Evolutionary conservation across 2,329 filamentous ascomycete genomes (phyloP).

Genomic region (Periconia macrospinosa): DNA sequence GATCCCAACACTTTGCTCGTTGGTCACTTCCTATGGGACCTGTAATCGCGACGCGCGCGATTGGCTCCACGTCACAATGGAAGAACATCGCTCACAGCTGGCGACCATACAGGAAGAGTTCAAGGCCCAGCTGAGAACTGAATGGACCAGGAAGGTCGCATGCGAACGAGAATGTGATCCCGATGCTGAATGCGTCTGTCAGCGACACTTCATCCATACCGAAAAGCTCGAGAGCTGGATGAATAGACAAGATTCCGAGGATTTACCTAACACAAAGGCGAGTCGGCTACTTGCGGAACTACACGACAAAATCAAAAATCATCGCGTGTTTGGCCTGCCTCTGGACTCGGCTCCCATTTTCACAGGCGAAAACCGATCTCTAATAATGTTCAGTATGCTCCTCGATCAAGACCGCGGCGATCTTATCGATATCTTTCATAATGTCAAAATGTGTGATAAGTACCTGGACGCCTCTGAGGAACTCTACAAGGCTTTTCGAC

Average conservation of each 20-base stretch:
- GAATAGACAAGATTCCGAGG: not conserved
- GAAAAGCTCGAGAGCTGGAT: no score
- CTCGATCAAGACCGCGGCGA: slow-evolving; percentile 16
- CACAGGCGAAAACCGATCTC: not conserved
- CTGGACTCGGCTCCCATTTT: not conserved
- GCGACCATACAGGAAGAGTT: no score
- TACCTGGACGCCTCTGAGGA: no score
- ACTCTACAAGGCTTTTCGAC: no score
- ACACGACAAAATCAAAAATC: not conserved
- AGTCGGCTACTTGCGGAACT: not conserved
- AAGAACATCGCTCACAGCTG: no score
- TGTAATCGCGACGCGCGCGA: no score
- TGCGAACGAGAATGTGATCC: not conserved
- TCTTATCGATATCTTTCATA: slow-evolving; percentile 17
- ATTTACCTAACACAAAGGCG: not conserved
- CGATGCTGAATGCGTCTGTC: not conserved
- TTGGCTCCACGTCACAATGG: no score
- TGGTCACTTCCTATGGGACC: no score
- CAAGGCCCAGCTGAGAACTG: no score
- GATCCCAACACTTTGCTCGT: no score
- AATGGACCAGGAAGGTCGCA: not conserved
- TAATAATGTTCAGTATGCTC: slow-evolving; percentile 28
- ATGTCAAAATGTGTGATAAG: slow-evolving; percentile 1
- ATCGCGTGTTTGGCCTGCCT: not conserved
- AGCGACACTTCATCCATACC: not conserved